Percentiles rank a stretch among this genome's conserved stretches.
Evolutionary conservation across 2,329 filamentous ascomycete genomes (phyloP).

Genomic region (Pestalotiopsis sp.): DNA sequence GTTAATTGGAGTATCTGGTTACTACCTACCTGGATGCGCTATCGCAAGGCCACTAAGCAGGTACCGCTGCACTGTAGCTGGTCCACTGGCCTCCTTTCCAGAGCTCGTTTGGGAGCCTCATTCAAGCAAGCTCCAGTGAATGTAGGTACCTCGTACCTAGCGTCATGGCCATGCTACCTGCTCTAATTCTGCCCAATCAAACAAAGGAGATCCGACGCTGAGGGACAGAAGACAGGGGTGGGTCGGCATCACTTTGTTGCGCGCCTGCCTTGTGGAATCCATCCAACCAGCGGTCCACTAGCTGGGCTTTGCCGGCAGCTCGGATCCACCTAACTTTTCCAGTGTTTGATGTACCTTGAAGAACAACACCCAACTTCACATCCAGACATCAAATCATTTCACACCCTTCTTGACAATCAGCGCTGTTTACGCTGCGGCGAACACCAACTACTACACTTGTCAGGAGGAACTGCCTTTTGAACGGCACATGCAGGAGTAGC

Average conservation of each 20-base stretch:
- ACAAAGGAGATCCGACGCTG: too few relatives aligned
- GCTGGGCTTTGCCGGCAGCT: not conserved
- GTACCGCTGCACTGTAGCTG: not conserved
- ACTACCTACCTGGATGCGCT: not conserved
- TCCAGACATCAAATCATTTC: not conserved
- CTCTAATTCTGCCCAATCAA: not conserved
- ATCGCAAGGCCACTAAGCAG: slow-evolving; percentile 7
- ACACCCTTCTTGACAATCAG: not conserved
- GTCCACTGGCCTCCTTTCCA: not conserved
- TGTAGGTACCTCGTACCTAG: not conserved
- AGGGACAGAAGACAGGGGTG: not conserved
- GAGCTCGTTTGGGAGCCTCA: not conserved
- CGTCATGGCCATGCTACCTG: not conserved
- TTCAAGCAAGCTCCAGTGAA: not conserved
- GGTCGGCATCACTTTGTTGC: not conserved
- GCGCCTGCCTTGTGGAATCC: not conserved
- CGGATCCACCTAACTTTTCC: not conserved
- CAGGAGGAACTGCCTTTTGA: not conserved
- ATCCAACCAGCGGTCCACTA: not conserved
- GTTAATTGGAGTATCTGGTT: not conserved
- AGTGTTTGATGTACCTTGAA: not conserved
- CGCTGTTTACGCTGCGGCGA: too few relatives aligned
- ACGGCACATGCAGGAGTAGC: slow-evolving; percentile 10
- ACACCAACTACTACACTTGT: not conserved
- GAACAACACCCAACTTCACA: not conserved